Conservation (phyloP, 169 alveolate genomes). For the Eimeria maxima region DNA sequence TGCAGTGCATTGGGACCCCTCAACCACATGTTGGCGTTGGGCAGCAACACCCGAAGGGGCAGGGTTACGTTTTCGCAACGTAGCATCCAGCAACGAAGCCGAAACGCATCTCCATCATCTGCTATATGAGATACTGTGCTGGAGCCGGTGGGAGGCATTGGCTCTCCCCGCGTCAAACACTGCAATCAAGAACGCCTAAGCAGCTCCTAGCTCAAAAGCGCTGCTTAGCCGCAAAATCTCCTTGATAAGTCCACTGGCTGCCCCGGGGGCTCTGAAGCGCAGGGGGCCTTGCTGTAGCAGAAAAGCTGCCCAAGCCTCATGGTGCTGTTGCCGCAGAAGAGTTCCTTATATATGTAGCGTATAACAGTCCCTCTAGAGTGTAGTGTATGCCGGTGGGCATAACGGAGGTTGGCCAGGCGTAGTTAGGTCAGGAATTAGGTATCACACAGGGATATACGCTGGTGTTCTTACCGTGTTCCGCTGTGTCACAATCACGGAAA, state of each 20-base stretch:
- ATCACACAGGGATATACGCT: not conserved
- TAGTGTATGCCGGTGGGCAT: too few relatives aligned
- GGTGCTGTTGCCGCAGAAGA: not conserved
- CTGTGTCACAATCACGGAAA: not conserved
- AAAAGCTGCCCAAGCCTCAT: not conserved
- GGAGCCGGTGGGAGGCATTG: not conserved
- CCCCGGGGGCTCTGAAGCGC: not conserved
- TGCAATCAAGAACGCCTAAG: not conserved
- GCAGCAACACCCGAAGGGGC: not conserved
- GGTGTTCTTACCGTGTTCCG: not conserved
- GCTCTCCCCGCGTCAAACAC: not conserved
- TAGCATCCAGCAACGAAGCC: not conserved
- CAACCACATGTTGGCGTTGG: not conserved
- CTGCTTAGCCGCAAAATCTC: too few relatives aligned
- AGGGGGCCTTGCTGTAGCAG: not conserved
- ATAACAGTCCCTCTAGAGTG: not conserved
- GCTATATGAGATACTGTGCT: not conserved
- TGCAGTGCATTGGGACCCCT: not conserved
- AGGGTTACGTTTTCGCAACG: not conserved
- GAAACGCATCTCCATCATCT: not conserved
- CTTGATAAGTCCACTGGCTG: not conserved
- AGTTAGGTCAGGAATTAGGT: not conserved
- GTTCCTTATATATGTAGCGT: not conserved
- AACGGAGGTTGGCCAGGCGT: not conserved
- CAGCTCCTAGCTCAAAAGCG: not conserved